A percentile compares a stretch with the other conserved stretches of the same genome.
phyloP scores from a whole-genome alignment of 768 basidiomycete species.

The Sarcodon aspratus region DNA sequence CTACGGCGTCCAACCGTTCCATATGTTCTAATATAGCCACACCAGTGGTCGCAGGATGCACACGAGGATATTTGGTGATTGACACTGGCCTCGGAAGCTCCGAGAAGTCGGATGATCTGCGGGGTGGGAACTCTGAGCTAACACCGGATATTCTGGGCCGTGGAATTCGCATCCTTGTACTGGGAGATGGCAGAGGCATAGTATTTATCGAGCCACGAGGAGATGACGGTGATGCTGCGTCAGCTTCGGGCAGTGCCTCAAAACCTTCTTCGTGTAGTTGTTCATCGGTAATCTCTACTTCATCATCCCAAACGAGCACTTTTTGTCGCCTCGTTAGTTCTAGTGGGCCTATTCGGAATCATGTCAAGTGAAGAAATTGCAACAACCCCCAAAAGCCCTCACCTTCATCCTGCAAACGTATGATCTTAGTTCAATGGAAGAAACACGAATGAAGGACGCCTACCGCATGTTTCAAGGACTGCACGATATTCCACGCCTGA shows the following conservation, averaged over 20 bases:
- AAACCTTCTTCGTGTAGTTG: background rate
- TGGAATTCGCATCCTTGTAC: slow-evolving; percentile 22
- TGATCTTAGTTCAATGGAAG: background rate
- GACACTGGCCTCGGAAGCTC: slow-evolving; percentile 68
- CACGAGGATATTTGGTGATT: slow-evolving; percentile 75
- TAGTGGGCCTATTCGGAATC: slow-evolving; percentile 51
- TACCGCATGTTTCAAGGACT: slow-evolving; percentile 69
- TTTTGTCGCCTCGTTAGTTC: slow-evolving; percentile 79
- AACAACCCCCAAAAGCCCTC: slow-evolving; percentile 7
- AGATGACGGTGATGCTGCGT: slow-evolving; percentile 28
- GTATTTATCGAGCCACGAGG: slow-evolving; percentile 53
- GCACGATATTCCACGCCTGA: slow-evolving; percentile 84
- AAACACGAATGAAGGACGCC: slow-evolving; percentile 15
- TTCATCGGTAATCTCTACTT: slow-evolving; percentile 46
- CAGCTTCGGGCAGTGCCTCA: slow-evolving; percentile 25
- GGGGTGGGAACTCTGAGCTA: slow-evolving; percentile 61
- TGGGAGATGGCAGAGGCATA: slow-evolving; percentile 44
- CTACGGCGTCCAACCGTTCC: slow-evolving; percentile 75
- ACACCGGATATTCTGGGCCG: slow-evolving; percentile 49
- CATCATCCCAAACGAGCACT: slow-evolving; percentile 80
- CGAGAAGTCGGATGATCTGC: slow-evolving; percentile 49
- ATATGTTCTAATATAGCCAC: slow-evolving; percentile 79
- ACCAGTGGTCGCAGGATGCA: slow-evolving; percentile 80
- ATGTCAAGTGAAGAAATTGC: slow-evolving; percentile 1
- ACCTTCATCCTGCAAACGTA: slow-evolving; percentile 59